Conservation (phyloP, 148 eudicot species). For the Selenicereus undatus region DNA sequence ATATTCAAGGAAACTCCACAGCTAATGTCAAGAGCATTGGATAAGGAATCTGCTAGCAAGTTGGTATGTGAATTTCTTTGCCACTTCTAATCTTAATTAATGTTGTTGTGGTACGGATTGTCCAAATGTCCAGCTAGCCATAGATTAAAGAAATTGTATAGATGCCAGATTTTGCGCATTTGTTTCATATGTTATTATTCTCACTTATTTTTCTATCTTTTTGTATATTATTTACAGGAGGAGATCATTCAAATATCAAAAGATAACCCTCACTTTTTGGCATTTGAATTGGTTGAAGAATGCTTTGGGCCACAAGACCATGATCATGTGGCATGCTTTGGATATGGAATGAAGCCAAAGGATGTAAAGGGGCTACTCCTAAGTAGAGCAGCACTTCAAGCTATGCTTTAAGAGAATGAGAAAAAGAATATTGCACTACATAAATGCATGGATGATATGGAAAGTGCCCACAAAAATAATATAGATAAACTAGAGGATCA, state of each 20-base stretch:
- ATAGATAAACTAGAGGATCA: too few species aligned
- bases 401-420: neutral
- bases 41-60: neutral
- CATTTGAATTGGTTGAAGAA: neutral
- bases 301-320: neutral
- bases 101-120: too few species aligned
- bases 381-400: neutral
- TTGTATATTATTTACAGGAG: neutral
- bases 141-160: too few species aligned
- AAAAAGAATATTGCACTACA: neutral
- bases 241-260: neutral
- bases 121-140: too few species aligned
- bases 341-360: neutral
- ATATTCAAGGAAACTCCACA: neutral
- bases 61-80: neutral
- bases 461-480: neutral
- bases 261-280: neutral
- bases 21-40: too few species aligned
- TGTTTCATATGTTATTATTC: too few species aligned
- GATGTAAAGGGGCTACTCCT: neutral
- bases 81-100: too few species aligned
- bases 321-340: neutral
- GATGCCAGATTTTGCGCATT: too few species aligned
- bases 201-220: too few species aligned
- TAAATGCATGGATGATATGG: neutral